Percentiles rank a stretch among this genome's conserved stretches.
phyloP scores from a whole-genome alignment of 805 yeast species.

The Torulaspora quercuum region DNA sequence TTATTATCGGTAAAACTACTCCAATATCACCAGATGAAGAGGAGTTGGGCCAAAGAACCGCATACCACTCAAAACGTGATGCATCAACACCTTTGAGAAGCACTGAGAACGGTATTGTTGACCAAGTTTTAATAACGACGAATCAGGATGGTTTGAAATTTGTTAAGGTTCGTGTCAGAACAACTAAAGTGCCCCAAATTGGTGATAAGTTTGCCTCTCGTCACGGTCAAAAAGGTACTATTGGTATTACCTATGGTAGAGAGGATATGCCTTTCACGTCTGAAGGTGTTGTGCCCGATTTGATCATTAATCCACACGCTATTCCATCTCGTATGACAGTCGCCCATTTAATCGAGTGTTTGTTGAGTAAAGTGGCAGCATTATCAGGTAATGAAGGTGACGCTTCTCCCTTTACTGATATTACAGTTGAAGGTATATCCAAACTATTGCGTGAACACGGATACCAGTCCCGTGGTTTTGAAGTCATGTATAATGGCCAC shows the following conservation, averaged over 20 bases:
- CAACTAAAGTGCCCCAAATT: constrained; percentile 96
- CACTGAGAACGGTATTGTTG: constrained; percentile 97
- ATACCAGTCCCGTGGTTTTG: constrained; percentile 97
- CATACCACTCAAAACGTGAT: constrained; percentile 96
- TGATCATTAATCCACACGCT: constrained; percentile 97
- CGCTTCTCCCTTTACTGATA: constrained; percentile 98
- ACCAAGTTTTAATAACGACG: constrained; percentile 93
- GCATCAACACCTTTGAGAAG: constrained; percentile 96
- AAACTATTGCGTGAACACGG: constrained; percentile 91
- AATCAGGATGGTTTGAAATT: constrained; percentile 98
- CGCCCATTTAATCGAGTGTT: constrained; percentile 98
- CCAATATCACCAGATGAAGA: constrained; percentile 99
- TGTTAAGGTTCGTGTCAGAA: constrained; percentile 97
- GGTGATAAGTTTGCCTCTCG: constrained; percentile 99
- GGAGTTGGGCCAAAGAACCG: constrained; percentile 97
- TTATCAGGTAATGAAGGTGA: constrained; percentile 97
- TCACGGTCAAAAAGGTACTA: constrained; percentile 99
- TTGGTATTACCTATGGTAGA: constrained; percentile 97
- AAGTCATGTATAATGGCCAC: constrained; percentile 97
- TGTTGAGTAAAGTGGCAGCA: constrained; percentile 90
- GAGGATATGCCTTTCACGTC: constrained; percentile 98
- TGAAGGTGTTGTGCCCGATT: constrained; percentile 95
- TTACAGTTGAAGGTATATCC: constrained; percentile 96
- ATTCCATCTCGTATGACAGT: constrained; percentile 99
- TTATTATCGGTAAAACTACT: constrained; percentile 96